Conservation (phyloP, 257 asterid species). For the Rehmannia glutinosa region DNA sequence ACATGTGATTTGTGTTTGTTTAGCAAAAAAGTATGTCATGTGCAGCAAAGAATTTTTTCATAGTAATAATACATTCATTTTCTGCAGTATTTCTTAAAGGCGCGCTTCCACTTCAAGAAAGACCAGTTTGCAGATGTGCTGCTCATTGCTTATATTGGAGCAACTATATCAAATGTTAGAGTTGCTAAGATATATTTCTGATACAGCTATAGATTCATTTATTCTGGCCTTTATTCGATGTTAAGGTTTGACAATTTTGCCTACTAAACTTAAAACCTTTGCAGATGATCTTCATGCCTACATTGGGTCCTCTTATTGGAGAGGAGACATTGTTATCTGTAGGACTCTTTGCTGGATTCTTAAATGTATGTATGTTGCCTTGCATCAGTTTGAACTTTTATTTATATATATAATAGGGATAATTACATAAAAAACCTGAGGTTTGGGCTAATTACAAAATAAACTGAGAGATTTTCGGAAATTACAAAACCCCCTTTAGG, state of each 20-base stretch:
- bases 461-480: too few species aligned
- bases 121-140: constrained; percentile 76
- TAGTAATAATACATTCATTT: background rate
- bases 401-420: too few species aligned
- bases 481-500: too few species aligned
- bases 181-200: background rate
- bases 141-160: constrained; percentile 72
- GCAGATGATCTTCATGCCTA: constrained; percentile 78
- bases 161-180: constrained; percentile 65
- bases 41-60: background rate
- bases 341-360: constrained; percentile 56
- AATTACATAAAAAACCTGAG: too few species aligned
- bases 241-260: constrained; percentile 1
- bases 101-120: constrained; percentile 73
- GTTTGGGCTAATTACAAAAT: too few species aligned
- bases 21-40: background rate
- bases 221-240: background rate
- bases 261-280: background rate
- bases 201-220: background rate
- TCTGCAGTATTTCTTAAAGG: constrained; percentile 75
- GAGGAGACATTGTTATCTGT: constrained; percentile 64
- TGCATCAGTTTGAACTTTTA: background rate
- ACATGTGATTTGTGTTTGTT: background rate
- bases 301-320: constrained; percentile 61
- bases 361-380: constrained; percentile 28